phyloP scores from a whole-genome alignment of 2,329 filamentous ascomycete species.

The Pseudophaeomoniella oleicola region DNA sequence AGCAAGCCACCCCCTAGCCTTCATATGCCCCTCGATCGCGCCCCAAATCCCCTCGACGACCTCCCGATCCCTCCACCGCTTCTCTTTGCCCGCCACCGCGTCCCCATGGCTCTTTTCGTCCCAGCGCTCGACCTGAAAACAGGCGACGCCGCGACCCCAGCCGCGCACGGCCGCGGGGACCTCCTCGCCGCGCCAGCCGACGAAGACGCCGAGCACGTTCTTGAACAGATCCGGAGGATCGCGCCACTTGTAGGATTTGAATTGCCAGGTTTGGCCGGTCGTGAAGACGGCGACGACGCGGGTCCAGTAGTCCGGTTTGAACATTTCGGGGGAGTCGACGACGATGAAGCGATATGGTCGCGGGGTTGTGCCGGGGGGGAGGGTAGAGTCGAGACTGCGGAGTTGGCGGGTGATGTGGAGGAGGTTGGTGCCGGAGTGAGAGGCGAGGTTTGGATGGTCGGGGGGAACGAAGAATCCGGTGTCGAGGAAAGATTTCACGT shows the following conservation, averaged over 20 bases:
- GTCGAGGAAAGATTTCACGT: constrained; percentile 88
- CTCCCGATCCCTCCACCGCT: constrained; percentile 76
- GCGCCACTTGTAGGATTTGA: constrained; percentile 95
- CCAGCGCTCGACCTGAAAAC: constrained; percentile 74
- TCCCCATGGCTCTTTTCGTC: constrained; percentile 30
- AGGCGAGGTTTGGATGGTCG: constrained; percentile 45
- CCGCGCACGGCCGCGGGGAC: constrained; percentile 62
- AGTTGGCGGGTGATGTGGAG: constrained; percentile 71
- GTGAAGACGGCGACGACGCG: constrained; percentile 94
- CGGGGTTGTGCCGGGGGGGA: constrained; percentile 16
- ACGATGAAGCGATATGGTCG: constrained; percentile 85
- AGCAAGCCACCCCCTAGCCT: constrained; percentile 68
- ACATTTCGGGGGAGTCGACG: constrained; percentile 82
- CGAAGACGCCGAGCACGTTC: constrained; percentile 72
- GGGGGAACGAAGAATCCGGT: constrained; percentile 67
- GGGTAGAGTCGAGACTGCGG: constrained; percentile 32
- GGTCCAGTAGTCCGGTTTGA: constrained; percentile 97
- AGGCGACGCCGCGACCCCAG: constrained; percentile 75
- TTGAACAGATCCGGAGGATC: constrained; percentile 78
- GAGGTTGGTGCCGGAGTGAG: constrained; percentile 58
- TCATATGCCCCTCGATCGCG: constrained; percentile 76
- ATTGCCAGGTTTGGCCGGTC: constrained; percentile 95
- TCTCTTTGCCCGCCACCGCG: constrained; percentile 20
- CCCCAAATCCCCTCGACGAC: constrained; percentile 90
- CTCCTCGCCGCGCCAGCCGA: constrained; percentile 80